Conservation (phyloP, 1,284 basidiomycete genomes). For the Pholiota adiposa region DNA sequence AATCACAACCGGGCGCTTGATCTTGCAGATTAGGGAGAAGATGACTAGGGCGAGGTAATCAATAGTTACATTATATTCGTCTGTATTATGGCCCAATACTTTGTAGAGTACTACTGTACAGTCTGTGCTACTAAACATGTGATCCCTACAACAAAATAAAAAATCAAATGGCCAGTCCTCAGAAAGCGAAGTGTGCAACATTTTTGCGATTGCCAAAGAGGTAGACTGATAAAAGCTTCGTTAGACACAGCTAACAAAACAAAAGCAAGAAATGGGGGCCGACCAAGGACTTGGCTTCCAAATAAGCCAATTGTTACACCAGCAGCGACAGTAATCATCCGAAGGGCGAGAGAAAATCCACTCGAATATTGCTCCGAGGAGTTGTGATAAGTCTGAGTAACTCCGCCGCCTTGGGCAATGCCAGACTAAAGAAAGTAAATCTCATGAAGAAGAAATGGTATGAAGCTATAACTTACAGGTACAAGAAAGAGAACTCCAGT, state of each 20-base stretch:
- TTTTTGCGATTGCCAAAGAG: constrained; percentile 75
- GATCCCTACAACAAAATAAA: too few relatives aligned
- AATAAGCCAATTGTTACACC: constrained; percentile 87
- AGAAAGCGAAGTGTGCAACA: constrained; percentile 79
- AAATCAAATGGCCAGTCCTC: background rate
- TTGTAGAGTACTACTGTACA: too few relatives aligned
- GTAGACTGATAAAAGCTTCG: constrained; percentile 53
- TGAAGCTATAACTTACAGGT: constrained; percentile 53
- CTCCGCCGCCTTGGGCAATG: constrained; percentile 83
- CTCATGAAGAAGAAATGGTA: background rate
- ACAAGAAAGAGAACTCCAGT: constrained; percentile 86
- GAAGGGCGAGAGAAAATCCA: constrained; percentile 68
- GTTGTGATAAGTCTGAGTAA: constrained; percentile 70
- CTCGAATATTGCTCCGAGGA: constrained; percentile 71
- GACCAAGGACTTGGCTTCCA: constrained; percentile 72
- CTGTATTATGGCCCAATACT: too few relatives aligned
- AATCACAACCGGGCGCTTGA: background rate
- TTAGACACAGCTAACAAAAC: background rate
- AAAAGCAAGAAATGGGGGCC: constrained; percentile 12
- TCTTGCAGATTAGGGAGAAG: background rate
- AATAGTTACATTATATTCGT: too few relatives aligned
- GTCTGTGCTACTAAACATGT: too few relatives aligned
- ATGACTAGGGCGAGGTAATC: too few relatives aligned
- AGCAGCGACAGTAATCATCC: constrained; percentile 87
- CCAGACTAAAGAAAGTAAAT: constrained; percentile 60